Evolutionary conservation across 164 flowering plant species (phyloP).

Genomic region (Echeveria elegans): DNA sequence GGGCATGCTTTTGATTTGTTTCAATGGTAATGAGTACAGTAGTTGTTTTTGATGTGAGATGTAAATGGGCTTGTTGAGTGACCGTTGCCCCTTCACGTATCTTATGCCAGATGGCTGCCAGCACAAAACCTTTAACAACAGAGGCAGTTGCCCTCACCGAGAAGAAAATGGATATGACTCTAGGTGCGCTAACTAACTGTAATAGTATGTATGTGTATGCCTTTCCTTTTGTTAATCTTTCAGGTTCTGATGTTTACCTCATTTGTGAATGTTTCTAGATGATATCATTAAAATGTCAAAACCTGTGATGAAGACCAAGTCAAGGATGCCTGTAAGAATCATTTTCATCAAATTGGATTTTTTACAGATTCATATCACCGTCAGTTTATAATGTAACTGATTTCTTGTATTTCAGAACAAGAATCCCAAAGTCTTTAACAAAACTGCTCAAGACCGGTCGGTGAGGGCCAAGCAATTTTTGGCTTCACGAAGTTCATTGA

Average conservation of each 20-base stretch:
- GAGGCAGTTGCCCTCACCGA: constrained; percentile 84
- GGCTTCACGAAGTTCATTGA: constrained; percentile 61
- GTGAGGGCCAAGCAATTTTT: constrained; percentile 45
- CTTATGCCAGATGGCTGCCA: constrained; percentile 54
- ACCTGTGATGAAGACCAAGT: constrained; percentile 28
- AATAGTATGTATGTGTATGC: neutral
- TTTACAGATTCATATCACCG: neutral
- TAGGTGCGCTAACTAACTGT: constrained; percentile 33
- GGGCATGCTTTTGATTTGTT: neutral
- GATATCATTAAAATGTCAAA: constrained; percentile 89
- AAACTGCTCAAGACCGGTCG: constrained; percentile 34
- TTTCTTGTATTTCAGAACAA: constrained; percentile 39
- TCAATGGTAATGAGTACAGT: neutral
- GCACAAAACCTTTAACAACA: constrained; percentile 44
- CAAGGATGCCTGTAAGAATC: constrained; percentile 48
- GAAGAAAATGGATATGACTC: constrained; percentile 89
- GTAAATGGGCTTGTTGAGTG: neutral
- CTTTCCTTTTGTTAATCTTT: neutral
- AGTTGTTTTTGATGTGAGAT: neutral
- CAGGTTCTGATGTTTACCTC: neutral
- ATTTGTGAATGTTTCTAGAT: constrained; percentile 31
- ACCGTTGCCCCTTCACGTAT: neutral
- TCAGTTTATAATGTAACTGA: neutral
- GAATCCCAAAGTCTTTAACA: constrained; percentile 25
- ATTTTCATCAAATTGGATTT: neutral